These are phyloP conservation scores for Aspergillus uvarum DNA, from an alignment of 2,329 filamentous ascomycete genomes.

Conservation along the genomic window DNA sequence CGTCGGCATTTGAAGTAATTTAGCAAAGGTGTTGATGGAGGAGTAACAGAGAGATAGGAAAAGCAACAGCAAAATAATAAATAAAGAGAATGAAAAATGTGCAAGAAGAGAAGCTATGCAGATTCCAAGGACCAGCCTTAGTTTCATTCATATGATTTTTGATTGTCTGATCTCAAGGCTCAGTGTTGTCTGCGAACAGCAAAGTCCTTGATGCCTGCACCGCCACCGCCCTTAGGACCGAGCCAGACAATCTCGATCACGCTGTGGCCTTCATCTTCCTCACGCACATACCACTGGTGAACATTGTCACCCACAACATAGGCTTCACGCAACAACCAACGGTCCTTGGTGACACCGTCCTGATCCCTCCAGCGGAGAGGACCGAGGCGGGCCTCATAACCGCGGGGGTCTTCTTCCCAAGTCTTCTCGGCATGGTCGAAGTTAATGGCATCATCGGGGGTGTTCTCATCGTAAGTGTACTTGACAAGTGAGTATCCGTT, in stretches of 20 bases:
- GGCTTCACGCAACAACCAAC: constrained; percentile 42
- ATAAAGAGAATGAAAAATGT: constrained; percentile 29
- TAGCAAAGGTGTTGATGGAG: constrained; percentile 8
- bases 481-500: constrained; percentile 47
- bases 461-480: constrained; percentile 40
- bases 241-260: constrained; percentile 48
- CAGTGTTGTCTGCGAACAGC: constrained; percentile 28
- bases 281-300: constrained; percentile 44
- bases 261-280: constrained; percentile 42
- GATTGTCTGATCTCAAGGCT: constrained; percentile 17
- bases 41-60: constrained; percentile 7
- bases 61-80: constrained; percentile 17
- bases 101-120: constrained; percentile 35
- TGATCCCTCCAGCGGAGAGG: constrained; percentile 42
- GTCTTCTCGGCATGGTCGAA: constrained; percentile 47
- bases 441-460: constrained; percentile 42
- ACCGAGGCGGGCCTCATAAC: constrained; percentile 42
- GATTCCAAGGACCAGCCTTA: constrained; percentile 38
- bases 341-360: constrained; percentile 42
- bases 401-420: constrained; percentile 44
- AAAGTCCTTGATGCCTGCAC: constrained; percentile 35
- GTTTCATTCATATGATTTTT: constrained; percentile 25
- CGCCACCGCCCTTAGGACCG: constrained; percentile 39
- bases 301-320: constrained; percentile 44
- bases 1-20: constrained; percentile 8